Evolutionary conservation across 805 yeast species (phyloP), one percentile per base, ranked within the genome.

Genomic region (Zygosaccharomyces pseudorouxii): DNA sequence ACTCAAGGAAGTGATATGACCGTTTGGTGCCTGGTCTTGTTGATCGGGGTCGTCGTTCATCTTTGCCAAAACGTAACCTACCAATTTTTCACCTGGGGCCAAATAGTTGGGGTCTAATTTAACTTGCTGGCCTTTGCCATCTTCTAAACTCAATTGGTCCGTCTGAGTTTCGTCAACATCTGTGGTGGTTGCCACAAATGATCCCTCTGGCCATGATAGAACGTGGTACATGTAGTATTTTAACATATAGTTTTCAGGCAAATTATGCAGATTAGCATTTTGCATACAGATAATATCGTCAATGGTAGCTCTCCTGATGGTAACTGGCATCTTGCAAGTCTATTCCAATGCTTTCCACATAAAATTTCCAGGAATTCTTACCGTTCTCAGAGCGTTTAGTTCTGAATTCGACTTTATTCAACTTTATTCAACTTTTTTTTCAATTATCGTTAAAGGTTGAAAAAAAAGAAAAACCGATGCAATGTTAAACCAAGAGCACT

Each of bases 171-270:
- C 55, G n/a, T 38, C 48, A 11, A 40, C 31, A 54, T 79, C 85
- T 23, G 83, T 79, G 1, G 93, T 84, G 1, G 92, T 84, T 14
- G 99, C 99, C 31, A 93, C 98, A 71, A 83, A 93, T 36, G 96
- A 87, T 11, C 95, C 95, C 65, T 92, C 96, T 1, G 99, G 99
- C 99, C 99, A 93, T 31, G 97, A 84, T 45, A 92, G 71, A 7
- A 89, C 78, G 69, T 93, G 99, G 69, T 93, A 93, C 76, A 93
- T 78, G 70, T 93, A 93, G 70, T 89, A 93, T 67, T 90, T 89
- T 68, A 90, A 72, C 55, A 86, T 84, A 65, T 93, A 93, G 71
- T 93, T 93, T 67, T 93, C 99, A 5, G 99, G 99, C 52, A 93
- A 73, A 63, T 92, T 92, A 55, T 85, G 85, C 66, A 90, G 72